Evolutionary conservation across 257 asterid species (phyloP), one percentile per base, ranked within the genome.

Genomic region (Petunia axillaris): DNA sequence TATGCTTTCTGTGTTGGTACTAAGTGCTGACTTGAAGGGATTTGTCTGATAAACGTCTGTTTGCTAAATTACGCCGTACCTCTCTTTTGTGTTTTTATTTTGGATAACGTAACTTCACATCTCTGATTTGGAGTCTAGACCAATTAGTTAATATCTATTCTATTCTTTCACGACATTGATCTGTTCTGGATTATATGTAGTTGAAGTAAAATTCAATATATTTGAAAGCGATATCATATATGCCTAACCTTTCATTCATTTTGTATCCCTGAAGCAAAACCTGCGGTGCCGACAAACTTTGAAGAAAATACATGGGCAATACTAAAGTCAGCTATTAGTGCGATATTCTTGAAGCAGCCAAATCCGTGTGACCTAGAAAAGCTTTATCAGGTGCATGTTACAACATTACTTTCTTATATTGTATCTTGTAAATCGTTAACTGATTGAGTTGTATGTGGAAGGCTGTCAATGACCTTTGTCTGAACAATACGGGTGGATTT

Each of bases 271-370:
- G 82, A 79, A 96, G 98, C 91, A 76, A 96, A 92, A 83, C 99
- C 99, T 25, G 89, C 87, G 1, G 83, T 90, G 66, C 99, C 99
- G 1, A 85, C 78, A 77, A 90, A 96, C 85, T 96, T 96, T 68
- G 99, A 96, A 92, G 98, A 96, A 83, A 88, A 85, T 82, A 96
- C 96, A 40, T 96, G 99, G 99, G 95, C 90, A 65, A 92, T 89
- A 10, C 96, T 96, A 14, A 92, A 92, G 87, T 94, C 97, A 64
- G 99, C 99, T 60, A 94, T 96, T 55, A 85, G 89, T 82, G 91
- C 98, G 77, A 93, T 95, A 88, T 95, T 95, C 90, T 84, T 93
- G 84, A 96, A 92, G 87, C 99, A 88, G 86, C 97, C 97, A 48
- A 89, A 92, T 90, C 97, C 98, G 4, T 92, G 99, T 84, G 98